Conservation (phyloP, 2,329 filamentous ascomycete species). For the Cytospora mali region DNA sequence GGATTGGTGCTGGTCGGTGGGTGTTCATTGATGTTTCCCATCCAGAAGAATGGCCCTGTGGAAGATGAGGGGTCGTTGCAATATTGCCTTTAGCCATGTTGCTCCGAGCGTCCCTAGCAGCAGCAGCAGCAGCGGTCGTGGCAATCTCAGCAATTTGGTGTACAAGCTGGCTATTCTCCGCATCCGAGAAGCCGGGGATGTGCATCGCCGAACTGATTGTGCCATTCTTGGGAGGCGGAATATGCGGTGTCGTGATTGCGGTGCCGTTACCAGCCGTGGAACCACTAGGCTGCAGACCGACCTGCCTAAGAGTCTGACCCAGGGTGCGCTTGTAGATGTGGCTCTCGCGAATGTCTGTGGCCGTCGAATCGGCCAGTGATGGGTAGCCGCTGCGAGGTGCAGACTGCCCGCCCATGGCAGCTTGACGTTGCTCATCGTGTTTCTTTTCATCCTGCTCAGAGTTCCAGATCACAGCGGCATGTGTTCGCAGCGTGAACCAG, state of each 20-base stretch:
- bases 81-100: slow-evolving; percentile 26
- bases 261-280: slow-evolving; percentile 46
- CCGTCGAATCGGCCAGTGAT: slow-evolving; percentile 50
- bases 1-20: slow-evolving; percentile 37
- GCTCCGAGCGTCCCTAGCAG: slow-evolving; percentile 70
- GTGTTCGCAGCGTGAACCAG: slow-evolving; percentile 93
- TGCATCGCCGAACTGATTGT: slow-evolving; percentile 48
- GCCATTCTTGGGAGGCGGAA: slow-evolving; percentile 72
- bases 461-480: slow-evolving; percentile 97
- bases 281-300: slow-evolving; percentile 61
- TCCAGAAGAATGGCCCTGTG: slow-evolving; percentile 31
- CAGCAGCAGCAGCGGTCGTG: slow-evolving; percentile 85
- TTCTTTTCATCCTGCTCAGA: slow-evolving; percentile 79
- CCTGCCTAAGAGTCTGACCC: slow-evolving; percentile 84
- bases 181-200: slow-evolving; percentile 73
- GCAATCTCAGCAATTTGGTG: slow-evolving; percentile 93
- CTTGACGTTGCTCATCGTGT: slow-evolving; percentile 51
- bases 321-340: slow-evolving; percentile 92
- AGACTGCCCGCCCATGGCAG: slow-evolving; percentile 35
- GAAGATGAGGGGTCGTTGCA: slow-evolving; percentile 19
- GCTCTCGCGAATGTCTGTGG: slow-evolving; percentile 78
- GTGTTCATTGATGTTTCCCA: slow-evolving; percentile 18
- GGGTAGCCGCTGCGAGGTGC: slow-evolving; percentile 27
- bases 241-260: slow-evolving; percentile 59
- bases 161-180: slow-evolving; percentile 78